These are phyloP conservation scores for Cytospora mali DNA, from an alignment of 2,329 filamentous ascomycete species.

Conservation along the genomic window DNA sequence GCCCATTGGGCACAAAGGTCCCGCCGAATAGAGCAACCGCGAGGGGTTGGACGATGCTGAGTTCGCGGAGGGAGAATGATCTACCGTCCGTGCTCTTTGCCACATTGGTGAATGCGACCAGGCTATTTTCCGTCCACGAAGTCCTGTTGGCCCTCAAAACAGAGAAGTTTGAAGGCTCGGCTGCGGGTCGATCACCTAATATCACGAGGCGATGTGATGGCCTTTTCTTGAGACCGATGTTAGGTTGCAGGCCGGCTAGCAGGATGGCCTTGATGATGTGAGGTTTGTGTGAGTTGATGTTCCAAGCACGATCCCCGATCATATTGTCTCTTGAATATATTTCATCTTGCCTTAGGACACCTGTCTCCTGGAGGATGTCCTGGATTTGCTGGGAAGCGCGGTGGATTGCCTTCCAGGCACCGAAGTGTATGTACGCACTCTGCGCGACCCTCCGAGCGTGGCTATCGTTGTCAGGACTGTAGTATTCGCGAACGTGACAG, in stretches of 20 bases:
- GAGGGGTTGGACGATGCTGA: background rate
- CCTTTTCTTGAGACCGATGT: conserved; percentile 39
- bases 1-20: background rate
- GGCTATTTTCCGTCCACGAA: accelerated
- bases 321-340: background rate
- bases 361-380: conserved; percentile 39
- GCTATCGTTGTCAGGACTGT: background rate
- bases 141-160: conserved; percentile 4
- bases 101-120: conserved; percentile 10
- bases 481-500: background rate
- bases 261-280: conserved; percentile 50
- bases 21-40: conserved; percentile 16
- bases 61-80: conserved; percentile 10
- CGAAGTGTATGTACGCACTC: conserved; percentile 30
- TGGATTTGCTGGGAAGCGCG: conserved; percentile 42
- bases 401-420: conserved; percentile 40
- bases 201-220: background rate
- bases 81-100: background rate
- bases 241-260: conserved; percentile 47
- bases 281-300: conserved; percentile 46
- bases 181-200: background rate
- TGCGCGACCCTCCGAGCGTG: background rate
- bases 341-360: conserved; percentile 35
- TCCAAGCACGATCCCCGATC: conserved; percentile 41
- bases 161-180: conserved; percentile 5